Percentiles rank a stretch among this genome's conserved stretches.
phyloP scores from a whole-genome alignment of 139 green algal species.

The Volvox africanus region DNA sequence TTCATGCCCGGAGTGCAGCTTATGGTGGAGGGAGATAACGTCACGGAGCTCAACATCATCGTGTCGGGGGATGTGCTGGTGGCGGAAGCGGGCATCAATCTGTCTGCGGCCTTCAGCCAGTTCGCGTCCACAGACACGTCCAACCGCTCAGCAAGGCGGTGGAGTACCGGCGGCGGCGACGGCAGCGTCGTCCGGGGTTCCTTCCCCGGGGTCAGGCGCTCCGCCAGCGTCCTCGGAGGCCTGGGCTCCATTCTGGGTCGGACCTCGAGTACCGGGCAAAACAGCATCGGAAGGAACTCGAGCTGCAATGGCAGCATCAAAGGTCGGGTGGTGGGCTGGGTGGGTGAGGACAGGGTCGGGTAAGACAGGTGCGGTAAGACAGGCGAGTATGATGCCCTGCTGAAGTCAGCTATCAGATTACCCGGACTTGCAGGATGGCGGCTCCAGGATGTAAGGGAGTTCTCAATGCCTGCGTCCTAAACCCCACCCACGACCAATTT shows the following conservation, averaged over 20 bases:
- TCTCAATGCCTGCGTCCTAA: too few relatives aligned
- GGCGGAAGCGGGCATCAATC: conserved; percentile 38
- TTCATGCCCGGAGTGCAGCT: conserved; percentile 68
- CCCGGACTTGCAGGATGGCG: too few relatives aligned
- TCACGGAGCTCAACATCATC: conserved; percentile 51
- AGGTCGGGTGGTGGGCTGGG: neutral
- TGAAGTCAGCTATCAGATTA: too few relatives aligned
- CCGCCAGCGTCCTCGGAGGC: neutral
- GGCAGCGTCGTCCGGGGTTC: neutral
- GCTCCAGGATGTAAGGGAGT: too few relatives aligned
- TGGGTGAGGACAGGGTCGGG: neutral
- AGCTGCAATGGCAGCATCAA: conserved; percentile 24
- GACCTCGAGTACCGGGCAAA: neutral
- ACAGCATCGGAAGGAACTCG: neutral
- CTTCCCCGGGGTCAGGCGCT: neutral
- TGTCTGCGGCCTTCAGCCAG: conserved; percentile 18
- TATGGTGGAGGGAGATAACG: conserved; percentile 51
- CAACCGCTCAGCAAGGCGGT: neutral
- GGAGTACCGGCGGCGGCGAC: neutral
- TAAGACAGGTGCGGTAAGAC: too few relatives aligned
- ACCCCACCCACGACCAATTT: too few relatives aligned
- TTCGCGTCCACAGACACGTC: neutral
- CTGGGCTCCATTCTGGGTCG: neutral
- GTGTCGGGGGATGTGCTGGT: conserved; percentile 37
- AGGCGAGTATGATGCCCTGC: too few relatives aligned